Conservation (phyloP, 2,329 filamentous ascomycete species). For the Pseudocercospora fuligena region DNA sequence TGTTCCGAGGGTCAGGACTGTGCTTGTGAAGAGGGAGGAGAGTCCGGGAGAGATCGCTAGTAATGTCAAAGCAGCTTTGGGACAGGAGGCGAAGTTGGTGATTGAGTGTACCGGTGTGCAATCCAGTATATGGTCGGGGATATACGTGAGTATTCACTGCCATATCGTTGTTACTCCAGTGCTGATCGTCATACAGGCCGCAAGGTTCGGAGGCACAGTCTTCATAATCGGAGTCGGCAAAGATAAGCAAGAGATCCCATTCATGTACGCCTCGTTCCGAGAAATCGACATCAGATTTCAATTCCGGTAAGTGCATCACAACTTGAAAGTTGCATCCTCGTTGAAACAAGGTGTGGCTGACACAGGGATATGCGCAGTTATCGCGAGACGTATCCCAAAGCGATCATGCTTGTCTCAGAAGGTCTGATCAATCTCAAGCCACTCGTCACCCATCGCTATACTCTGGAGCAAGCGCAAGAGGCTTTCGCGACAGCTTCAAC, state of each 20-base stretch:
- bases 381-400: conserved; percentile 48
- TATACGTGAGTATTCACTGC: conserved; percentile 37
- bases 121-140: conserved; percentile 38
- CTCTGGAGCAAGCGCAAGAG: conserved; percentile 43
- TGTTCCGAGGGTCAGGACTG: conserved; percentile 44
- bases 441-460: conserved; percentile 46
- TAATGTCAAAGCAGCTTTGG: conserved; percentile 43
- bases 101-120: conserved; percentile 45
- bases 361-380: conserved; percentile 31
- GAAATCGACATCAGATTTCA: conserved; percentile 49
- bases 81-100: conserved; percentile 40
- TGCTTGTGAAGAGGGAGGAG: conserved; percentile 44
- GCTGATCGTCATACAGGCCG: conserved; percentile 31
- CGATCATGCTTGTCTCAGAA: conserved; percentile 46
- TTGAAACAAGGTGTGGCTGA: conserved; percentile 2
- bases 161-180: not conserved
- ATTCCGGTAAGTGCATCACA: conserved; percentile 34
- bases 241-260: conserved; percentile 44
- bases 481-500: conserved; percentile 46
- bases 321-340: not conserved
- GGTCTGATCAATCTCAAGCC: conserved; percentile 47
- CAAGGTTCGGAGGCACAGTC: conserved; percentile 44
- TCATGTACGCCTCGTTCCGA: conserved; percentile 45
- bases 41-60: conserved; percentile 43
- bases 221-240: conserved; percentile 46